These are phyloP conservation scores for Dothideomycetes sp. DNA, from an alignment of 2,329 filamentous ascomycete species.

Conservation along the genomic window DNA sequence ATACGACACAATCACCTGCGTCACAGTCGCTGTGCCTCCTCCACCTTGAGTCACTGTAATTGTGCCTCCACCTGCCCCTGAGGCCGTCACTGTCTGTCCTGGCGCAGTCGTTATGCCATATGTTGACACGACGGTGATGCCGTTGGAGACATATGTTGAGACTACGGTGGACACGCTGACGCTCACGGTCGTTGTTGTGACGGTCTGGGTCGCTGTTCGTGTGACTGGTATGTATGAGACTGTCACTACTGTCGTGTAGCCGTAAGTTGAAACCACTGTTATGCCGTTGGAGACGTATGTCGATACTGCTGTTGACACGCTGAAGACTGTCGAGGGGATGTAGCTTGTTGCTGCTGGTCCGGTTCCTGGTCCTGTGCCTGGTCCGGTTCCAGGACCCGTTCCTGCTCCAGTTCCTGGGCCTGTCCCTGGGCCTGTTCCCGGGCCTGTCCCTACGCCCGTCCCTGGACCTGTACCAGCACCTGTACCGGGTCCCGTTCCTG, in stretches of 20 bases:
- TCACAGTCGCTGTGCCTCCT: conserved; percentile 14
- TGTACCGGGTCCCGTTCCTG: conserved; percentile 8
- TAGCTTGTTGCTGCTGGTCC: conserved; percentile 7
- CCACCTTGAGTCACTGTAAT: conserved; percentile 13
- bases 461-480: conserved; percentile 9
- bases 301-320: conserved; percentile 14
- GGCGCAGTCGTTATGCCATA: conserved; percentile 8
- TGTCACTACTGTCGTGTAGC: conserved; percentile 15
- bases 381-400: conserved; percentile 7
- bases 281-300: conserved; percentile 17
- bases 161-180: conserved; percentile 8
- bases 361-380: conserved; percentile 5
- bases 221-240: conserved; percentile 12
- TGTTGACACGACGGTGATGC: conserved; percentile 11
- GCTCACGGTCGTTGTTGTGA: conserved; percentile 15
- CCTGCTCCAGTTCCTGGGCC: conserved; percentile 9
- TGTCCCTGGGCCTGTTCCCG: conserved; percentile 12
- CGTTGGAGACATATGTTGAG: too few relatives aligned
- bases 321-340: conserved; percentile 15
- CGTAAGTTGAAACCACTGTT: conserved; percentile 15
- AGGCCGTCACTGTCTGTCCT: conserved; percentile 6
- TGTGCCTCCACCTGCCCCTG: conserved; percentile 8
- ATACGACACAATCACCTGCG: conserved; percentile 11
- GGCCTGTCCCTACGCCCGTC: conserved; percentile 10
- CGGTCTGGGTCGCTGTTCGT: conserved; percentile 12